A percentile compares a stretch with the other conserved stretches of the same genome.
phyloP scores from a whole-genome alignment of 148 eudicot species.

The Amaranthus cruentus region DNA sequence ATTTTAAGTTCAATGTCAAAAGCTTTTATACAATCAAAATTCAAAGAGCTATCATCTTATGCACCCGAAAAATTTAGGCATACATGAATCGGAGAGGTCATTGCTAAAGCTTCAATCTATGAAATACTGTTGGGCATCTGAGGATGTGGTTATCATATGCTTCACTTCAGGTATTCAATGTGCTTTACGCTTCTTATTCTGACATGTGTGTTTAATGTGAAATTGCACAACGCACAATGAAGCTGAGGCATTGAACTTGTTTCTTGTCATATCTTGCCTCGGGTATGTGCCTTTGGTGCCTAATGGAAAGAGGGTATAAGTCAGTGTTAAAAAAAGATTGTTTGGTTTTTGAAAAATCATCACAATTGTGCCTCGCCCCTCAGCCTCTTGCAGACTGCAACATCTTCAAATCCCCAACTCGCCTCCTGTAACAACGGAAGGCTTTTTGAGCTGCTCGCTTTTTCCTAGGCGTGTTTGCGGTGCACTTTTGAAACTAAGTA shows the following conservation, averaged over 20 bases:
- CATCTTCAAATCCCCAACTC: too few species aligned
- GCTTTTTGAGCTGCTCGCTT: too few species aligned
- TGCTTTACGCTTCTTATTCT: neutral
- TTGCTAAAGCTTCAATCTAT: conserved; percentile 23
- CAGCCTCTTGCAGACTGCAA: too few species aligned
- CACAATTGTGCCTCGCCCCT: too few species aligned
- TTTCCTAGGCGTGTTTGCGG: too few species aligned
- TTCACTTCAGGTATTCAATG: conserved; percentile 76
- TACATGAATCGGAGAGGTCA: conserved; percentile 32
- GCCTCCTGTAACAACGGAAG: too few species aligned
- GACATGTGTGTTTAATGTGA: neutral
- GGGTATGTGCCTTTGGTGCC: neutral
- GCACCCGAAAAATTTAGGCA: conserved; percentile 16
- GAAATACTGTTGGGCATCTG: conserved; percentile 54
- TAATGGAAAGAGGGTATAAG: too few species aligned
- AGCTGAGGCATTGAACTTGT: neutral
- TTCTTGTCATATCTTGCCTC: neutral
- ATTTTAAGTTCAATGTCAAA: neutral
- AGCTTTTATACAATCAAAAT: neutral
- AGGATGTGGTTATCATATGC: conserved; percentile 67
- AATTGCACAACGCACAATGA: neutral
- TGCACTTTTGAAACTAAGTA: too few species aligned
- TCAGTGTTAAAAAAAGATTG: too few species aligned
- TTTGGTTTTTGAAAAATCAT: too few species aligned
- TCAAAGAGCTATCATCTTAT: neutral